Evolutionary conservation across 2,329 filamentous ascomycete genomes (phyloP).

Genomic region (Aspergillus pseudoglaucus): DNA sequence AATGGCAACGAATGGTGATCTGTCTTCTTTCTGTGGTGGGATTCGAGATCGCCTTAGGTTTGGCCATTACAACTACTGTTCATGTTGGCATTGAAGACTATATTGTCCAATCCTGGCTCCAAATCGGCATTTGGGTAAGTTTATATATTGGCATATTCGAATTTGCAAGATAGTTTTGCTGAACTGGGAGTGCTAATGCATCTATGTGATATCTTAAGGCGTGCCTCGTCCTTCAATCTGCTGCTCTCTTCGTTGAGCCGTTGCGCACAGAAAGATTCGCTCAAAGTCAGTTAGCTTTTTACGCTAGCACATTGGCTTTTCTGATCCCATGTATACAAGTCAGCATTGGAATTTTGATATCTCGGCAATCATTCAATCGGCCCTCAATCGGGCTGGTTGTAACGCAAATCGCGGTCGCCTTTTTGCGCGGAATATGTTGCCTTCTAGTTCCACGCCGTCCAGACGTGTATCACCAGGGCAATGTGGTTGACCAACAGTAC

Average conservation of each 20-base stretch:
- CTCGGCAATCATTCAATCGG: slow-evolving; percentile 1
- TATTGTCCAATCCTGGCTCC: slow-evolving; percentile 55
- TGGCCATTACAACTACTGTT: slow-evolving; percentile 49
- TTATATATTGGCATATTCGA: background rate
- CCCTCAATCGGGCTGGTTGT: slow-evolving; percentile 43
- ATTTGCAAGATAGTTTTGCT: too few species aligned
- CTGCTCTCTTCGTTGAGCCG: slow-evolving; percentile 29
- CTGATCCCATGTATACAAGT: slow-evolving; percentile 18
- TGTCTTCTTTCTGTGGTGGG: slow-evolving; percentile 51
- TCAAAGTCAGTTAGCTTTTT: slow-evolving; percentile 26
- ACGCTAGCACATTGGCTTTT: slow-evolving; percentile 21
- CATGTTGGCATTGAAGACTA: slow-evolving; percentile 21
- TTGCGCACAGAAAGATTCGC: slow-evolving; percentile 26
- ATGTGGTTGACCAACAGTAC: slow-evolving; percentile 57
- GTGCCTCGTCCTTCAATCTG: slow-evolving; percentile 26
- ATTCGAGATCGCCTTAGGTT: slow-evolving; percentile 49
- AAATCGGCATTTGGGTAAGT: slow-evolving; percentile 57
- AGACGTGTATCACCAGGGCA: slow-evolving; percentile 55
- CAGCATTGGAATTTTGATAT: slow-evolving; percentile 26
- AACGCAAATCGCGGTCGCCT: slow-evolving; percentile 40
- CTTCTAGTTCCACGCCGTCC: slow-evolving; percentile 61
- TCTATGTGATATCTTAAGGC: slow-evolving; percentile 10
- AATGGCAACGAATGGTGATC: slow-evolving; percentile 50
- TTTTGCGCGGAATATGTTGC: slow-evolving; percentile 27
- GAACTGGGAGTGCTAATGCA: slow-evolving; percentile 5